Percentiles rank a stretch among this genome's conserved stretches.
These are phyloP conservation scores for Pseudopithomyces chartarum DNA, from an alignment of 2,329 filamentous ascomycete genomes.

Conservation along the genomic window DNA sequence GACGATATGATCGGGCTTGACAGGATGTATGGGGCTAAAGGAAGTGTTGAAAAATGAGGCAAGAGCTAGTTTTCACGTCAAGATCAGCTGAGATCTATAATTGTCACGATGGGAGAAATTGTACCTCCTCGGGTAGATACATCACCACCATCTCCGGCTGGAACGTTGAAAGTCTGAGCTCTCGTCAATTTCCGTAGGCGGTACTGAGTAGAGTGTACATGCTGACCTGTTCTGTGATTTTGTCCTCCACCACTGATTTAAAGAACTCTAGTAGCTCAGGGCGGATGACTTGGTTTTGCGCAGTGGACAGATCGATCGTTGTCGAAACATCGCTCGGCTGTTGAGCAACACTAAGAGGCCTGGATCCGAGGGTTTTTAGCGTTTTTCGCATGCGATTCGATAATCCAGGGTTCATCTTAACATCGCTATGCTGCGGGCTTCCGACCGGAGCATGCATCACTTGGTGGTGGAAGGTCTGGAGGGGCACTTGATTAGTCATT, in stretches of 20 bases:
- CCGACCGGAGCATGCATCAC: not conserved
- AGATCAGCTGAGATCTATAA: not conserved
- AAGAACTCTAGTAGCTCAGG: conserved; percentile 34
- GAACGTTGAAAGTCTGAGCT: conserved; percentile 26
- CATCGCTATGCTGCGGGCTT: not conserved
- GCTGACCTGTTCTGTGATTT: conserved; percentile 23
- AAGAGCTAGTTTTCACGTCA: conserved; percentile 5
- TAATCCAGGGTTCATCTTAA: conserved; percentile 32
- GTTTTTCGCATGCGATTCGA: conserved; percentile 27
- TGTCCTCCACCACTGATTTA: conserved; percentile 31
- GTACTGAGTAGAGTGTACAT: not conserved
- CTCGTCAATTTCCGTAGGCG: not conserved
- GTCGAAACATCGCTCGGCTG: conserved; percentile 16
- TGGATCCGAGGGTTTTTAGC: conserved; percentile 21
- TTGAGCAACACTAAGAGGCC: conserved; percentile 11
- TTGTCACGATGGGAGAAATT: not conserved
- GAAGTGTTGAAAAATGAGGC: conserved; percentile 35
- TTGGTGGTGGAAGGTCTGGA: not conserved
- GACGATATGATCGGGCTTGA: conserved; percentile 32
- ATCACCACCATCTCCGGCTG: conserved; percentile 24
- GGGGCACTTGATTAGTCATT: not conserved
- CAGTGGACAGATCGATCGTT: conserved; percentile 30
- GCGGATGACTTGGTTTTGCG: conserved; percentile 33
- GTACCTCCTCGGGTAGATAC: conserved; percentile 18
- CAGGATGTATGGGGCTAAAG: conserved; percentile 32